Conservation (phyloP, 2,329 filamentous ascomycete species). For the Botrytis elliptica region DNA sequence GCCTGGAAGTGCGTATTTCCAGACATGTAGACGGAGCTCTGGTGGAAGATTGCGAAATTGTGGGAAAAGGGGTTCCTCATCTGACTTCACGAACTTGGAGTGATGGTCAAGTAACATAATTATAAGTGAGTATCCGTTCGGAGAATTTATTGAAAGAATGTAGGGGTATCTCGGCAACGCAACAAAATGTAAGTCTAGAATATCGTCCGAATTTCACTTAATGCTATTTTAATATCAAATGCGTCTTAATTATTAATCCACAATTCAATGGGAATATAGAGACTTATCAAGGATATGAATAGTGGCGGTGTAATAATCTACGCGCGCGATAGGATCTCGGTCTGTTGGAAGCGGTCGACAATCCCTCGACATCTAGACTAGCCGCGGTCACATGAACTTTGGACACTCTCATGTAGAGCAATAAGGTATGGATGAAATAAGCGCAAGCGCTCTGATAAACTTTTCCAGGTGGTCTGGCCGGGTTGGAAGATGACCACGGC, state of each 20-base stretch:
- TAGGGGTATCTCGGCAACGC: neutral
- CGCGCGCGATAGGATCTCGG: neutral
- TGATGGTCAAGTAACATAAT: neutral
- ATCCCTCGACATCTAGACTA: neutral
- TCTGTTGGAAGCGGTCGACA: neutral
- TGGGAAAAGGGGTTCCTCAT: neutral
- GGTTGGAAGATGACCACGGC: neutral
- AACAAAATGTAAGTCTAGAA: neutral
- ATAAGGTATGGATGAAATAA: neutral
- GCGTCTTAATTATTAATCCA: neutral
- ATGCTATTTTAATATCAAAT: neutral
- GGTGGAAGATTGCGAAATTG: conserved; percentile 1
- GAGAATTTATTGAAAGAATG: neutral
- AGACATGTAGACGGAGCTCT: conserved; percentile 3
- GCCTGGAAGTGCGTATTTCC: neutral
- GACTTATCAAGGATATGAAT: neutral
- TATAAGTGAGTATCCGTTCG: neutral
- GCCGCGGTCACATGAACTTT: neutral
- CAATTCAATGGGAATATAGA: neutral
- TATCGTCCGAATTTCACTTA: neutral
- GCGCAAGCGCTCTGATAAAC: neutral
- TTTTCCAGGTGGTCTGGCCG: neutral
- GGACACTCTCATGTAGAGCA: neutral
- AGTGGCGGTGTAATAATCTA: neutral
- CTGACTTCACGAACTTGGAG: neutral